Conservation (phyloP, 2,329 filamentous ascomycete species). For the Erysiphe neolycopersici region DNA sequence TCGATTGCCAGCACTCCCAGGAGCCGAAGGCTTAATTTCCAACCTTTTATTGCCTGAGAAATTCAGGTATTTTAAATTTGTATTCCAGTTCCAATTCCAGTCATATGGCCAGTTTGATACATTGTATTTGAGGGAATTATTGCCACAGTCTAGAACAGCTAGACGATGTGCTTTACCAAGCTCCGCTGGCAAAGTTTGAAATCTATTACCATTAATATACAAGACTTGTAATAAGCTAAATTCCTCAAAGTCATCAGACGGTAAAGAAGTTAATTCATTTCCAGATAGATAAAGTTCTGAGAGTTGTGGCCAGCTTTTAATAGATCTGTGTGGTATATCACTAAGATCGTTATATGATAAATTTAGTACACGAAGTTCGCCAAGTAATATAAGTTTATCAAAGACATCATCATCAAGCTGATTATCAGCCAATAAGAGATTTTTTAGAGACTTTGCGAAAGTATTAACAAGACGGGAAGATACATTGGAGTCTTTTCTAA, state of each 20-base stretch:
- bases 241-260: conserved; percentile 83
- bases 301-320: conserved; percentile 72
- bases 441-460: conserved; percentile 62
- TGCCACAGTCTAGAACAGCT: conserved; percentile 77
- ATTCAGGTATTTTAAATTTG: conserved; percentile 81
- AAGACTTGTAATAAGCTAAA: conserved; percentile 65
- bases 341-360: conserved; percentile 85
- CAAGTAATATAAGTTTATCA: conserved; percentile 59
- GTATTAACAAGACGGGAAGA: conserved; percentile 59
- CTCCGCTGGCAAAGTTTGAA: conserved; percentile 85
- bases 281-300: conserved; percentile 85
- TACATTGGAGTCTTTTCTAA: conserved; percentile 70
- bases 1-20: conserved; percentile 39
- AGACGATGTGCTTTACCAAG: conserved; percentile 84
- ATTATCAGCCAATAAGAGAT: conserved; percentile 80
- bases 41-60: conserved; percentile 88
- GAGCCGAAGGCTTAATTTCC: conserved; percentile 60
- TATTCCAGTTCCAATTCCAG: conserved; percentile 99
- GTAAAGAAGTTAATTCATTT: conserved; percentile 74
- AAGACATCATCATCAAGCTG: conserved; percentile 86
- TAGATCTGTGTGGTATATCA: conserved; percentile 69
- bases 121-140: conserved; percentile 92
- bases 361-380: conserved; percentile 70
- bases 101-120: conserved; percentile 98
- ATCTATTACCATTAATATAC: conserved; percentile 93